These are phyloP conservation scores for Phialemoniopsis sp. DNA, from an alignment of 2,329 filamentous ascomycete species.

Conservation along the genomic window DNA sequence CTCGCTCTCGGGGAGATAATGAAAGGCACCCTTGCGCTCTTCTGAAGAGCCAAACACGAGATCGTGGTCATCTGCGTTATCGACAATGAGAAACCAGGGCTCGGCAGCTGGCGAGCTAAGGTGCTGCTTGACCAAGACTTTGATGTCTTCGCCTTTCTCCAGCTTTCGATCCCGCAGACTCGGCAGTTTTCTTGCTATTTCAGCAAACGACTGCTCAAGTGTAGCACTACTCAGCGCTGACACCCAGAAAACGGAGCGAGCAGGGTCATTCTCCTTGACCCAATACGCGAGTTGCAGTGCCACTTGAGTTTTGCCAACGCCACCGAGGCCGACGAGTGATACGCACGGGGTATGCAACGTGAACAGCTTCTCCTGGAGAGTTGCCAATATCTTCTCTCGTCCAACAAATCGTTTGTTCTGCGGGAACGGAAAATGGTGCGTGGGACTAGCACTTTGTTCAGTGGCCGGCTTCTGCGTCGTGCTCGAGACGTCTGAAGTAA, in stretches of 20 bases:
- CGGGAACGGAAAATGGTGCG: not conserved
- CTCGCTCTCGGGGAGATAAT: slow-evolving; percentile 22
- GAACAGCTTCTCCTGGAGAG: not conserved
- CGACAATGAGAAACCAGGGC: slow-evolving; percentile 29
- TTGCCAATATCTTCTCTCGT: not conserved
- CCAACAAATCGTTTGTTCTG: not conserved
- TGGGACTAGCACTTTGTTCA: not conserved
- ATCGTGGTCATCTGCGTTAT: slow-evolving; percentile 29
- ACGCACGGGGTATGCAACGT: slow-evolving; percentile 2
- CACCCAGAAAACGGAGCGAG: slow-evolving; percentile 34
- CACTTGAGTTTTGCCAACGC: slow-evolving; percentile 32
- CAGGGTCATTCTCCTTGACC: slow-evolving; percentile 19
- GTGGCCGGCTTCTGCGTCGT: slow-evolving; percentile 2
- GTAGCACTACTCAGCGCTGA: slow-evolving; percentile 23
- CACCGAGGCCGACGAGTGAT: slow-evolving; percentile 27
- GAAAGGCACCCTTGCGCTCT: slow-evolving; percentile 9
- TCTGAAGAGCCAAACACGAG: slow-evolving; percentile 6
- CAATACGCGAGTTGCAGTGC: slow-evolving; percentile 30
- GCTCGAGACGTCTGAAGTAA: slow-evolving; percentile 5
- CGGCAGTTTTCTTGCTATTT: slow-evolving; percentile 11
- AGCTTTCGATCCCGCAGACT: not conserved
- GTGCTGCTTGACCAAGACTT: slow-evolving; percentile 5
- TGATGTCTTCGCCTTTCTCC: slow-evolving; percentile 1
- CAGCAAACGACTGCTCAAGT: slow-evolving; percentile 25
- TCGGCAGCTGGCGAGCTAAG: slow-evolving; percentile 15